These are phyloP conservation scores for Bipolaris cookei DNA, from an alignment of 2,329 filamentous ascomycete species.

Conservation along the genomic window DNA sequence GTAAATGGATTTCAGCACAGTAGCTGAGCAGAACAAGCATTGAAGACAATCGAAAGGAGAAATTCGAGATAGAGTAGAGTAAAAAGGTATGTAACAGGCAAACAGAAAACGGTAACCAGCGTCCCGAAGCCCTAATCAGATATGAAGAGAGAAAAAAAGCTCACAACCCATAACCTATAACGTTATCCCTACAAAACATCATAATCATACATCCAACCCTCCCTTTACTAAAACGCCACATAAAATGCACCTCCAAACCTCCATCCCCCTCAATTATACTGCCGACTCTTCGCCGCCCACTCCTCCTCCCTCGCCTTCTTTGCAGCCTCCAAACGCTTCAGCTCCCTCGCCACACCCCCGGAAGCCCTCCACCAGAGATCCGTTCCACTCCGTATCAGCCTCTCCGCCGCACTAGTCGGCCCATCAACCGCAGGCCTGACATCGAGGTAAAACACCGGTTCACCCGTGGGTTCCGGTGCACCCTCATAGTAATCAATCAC, in stretches of 20 bases:
- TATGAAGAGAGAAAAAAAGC: not conserved
- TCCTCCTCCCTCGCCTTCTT: conserved; percentile 41
- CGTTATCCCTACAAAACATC: not conserved
- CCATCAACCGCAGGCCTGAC: conserved; percentile 87
- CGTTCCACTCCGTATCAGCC: conserved; percentile 85
- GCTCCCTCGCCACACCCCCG: conserved; percentile 68
- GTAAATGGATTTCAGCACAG: too few relatives aligned
- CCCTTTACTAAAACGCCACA: not conserved
- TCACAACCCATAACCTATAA: not conserved
- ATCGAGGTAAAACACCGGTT: conserved; percentile 95
- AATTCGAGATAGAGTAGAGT: not conserved
- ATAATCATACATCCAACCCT: not conserved
- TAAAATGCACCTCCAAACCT: not conserved
- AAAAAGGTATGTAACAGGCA: not conserved
- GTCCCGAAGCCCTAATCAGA: too few relatives aligned
- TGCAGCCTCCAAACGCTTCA: conserved; percentile 43
- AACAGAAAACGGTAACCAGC: too few relatives aligned
- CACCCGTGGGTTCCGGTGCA: conserved; percentile 79
- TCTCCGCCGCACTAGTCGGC: conserved; percentile 78
- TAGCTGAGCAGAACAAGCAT: too few relatives aligned
- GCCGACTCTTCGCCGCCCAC: conserved; percentile 25
- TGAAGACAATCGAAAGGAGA: not conserved
- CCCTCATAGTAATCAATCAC: conserved; percentile 97
- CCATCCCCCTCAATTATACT: conserved; percentile 33
- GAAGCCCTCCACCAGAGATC: conserved; percentile 93